Percentiles rank a stretch among this genome's conserved stretches.
Conservation (phyloP, 1,139 yeast genomes). For the Saccharomyces hybrid region DNA sequence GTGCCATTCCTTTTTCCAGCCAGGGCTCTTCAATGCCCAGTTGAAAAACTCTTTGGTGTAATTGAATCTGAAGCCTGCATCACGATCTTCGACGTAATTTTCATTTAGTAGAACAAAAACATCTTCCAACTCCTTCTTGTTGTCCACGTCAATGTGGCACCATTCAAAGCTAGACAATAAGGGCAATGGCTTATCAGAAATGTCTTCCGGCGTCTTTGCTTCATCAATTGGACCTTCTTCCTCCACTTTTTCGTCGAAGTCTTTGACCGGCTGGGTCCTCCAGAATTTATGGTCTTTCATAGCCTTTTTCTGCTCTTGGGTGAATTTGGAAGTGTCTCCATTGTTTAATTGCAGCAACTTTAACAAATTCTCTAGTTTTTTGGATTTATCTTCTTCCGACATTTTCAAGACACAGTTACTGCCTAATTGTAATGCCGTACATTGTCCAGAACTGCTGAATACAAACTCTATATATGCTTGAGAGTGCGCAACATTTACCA, state of each 20-base stretch:
- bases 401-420: not conserved
- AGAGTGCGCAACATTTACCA: not conserved
- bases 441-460: not conserved
- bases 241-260: conserved; percentile 57
- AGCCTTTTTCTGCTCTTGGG: conserved; percentile 53
- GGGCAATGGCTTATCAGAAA: conserved; percentile 62
- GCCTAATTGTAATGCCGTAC: not conserved
- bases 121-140: conserved; percentile 36
- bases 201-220: conserved; percentile 58
- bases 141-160: conserved; percentile 67
- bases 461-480: not conserved
- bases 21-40: conserved; percentile 95
- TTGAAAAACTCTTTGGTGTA: conserved; percentile 75
- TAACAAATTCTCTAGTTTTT: conserved; percentile 32
- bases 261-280: conserved; percentile 94
- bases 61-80: conserved; percentile 84
- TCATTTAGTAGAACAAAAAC: conserved; percentile 75
- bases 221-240: conserved; percentile 80
- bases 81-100: conserved; percentile 90
- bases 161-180: conserved; percentile 79
- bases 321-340: conserved; percentile 43
- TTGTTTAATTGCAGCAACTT: conserved; percentile 33
- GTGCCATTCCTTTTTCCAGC: conserved; percentile 84
- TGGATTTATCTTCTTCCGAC: conserved; percentile 6
- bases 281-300: conserved; percentile 94